Percentiles rank a stretch among this genome's conserved stretches.
These are phyloP conservation scores for Penicillium paneum DNA, from an alignment of 2,329 filamentous ascomycete genomes.

Conservation along the genomic window DNA sequence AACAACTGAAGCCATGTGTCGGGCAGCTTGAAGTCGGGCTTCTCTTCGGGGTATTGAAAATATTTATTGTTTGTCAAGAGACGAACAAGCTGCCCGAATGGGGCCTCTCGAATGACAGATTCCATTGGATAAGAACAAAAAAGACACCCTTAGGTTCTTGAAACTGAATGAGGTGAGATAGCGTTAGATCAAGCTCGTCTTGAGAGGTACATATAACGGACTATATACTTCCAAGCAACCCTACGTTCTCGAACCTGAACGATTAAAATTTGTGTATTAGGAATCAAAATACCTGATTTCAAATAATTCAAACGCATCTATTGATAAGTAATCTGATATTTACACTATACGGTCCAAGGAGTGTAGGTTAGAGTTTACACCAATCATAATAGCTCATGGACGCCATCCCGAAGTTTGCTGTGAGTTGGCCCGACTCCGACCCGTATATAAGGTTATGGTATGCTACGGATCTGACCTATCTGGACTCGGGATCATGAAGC, in stretches of 20 bases:
- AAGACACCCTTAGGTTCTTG: background rate
- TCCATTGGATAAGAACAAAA: slow-evolving; percentile 10
- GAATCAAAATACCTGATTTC: background rate
- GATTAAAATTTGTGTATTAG: background rate
- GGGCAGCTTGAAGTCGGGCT: slow-evolving; percentile 29
- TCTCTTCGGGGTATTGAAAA: slow-evolving; percentile 48
- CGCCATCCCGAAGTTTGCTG: background rate
- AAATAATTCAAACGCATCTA: background rate
- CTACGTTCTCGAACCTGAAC: background rate
- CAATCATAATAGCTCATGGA: background rate
- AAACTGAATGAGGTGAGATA: background rate
- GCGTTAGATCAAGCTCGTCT: background rate
- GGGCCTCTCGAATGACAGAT: slow-evolving; percentile 41
- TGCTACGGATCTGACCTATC: background rate
- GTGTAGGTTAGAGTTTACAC: background rate
- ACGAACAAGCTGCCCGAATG: slow-evolving; percentile 48
- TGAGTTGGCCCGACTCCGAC: background rate
- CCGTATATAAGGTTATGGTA: background rate
- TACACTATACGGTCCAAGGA: background rate
- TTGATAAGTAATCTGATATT: background rate
- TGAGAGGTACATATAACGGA: background rate
- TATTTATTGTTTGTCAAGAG: slow-evolving; percentile 42
- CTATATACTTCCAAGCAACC: background rate
- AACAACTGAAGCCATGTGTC: slow-evolving; percentile 22
- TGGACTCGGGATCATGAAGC: background rate